Percentiles rank a stretch among this genome's conserved stretches.
These are phyloP conservation scores for Fusarium temperatum DNA, from an alignment of 2,329 filamentous ascomycete species.

Conservation along the genomic window DNA sequence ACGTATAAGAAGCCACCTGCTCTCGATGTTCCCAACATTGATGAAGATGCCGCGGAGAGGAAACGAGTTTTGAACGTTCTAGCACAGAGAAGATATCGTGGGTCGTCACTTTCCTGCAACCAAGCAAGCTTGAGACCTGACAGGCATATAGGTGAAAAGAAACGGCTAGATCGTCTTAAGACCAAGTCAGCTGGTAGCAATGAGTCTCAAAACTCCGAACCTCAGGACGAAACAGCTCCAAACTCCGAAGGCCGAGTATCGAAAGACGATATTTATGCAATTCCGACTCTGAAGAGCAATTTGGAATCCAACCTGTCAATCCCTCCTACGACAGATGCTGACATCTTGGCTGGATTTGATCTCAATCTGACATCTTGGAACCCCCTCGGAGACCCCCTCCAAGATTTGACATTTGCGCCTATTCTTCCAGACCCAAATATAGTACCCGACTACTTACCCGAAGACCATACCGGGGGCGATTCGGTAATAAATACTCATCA, in stretches of 20 bases:
- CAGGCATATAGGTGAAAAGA: constrained; percentile 44
- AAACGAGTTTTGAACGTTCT: constrained; percentile 64
- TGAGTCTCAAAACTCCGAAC: neutral
- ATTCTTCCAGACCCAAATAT: constrained; percentile 20
- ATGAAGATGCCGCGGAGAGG: constrained; percentile 61
- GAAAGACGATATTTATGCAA: constrained; percentile 11
- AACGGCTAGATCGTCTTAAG: constrained; percentile 44
- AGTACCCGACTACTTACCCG: constrained; percentile 14
- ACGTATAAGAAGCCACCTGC: constrained; percentile 51
- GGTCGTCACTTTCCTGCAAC: neutral
- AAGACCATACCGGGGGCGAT: constrained; percentile 7
- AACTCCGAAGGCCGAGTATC: neutral
- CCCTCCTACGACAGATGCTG: constrained; percentile 12
- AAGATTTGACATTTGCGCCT: constrained; percentile 28
- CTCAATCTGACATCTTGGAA: constrained; percentile 38
- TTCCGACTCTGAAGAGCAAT: neutral
- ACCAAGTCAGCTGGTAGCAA: constrained; percentile 16
- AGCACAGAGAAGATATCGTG: constrained; percentile 63
- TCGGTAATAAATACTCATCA: neutral
- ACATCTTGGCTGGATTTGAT: constrained; percentile 35
- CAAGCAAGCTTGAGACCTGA: neutral
- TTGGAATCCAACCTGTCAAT: neutral
- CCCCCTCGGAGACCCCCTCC: constrained; percentile 26
- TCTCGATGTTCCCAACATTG: constrained; percentile 57
- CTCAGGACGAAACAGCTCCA: neutral